These are phyloP conservation scores for Fusarium paranaense DNA, from an alignment of 2,329 filamentous ascomycete genomes.

Conservation along the genomic window DNA sequence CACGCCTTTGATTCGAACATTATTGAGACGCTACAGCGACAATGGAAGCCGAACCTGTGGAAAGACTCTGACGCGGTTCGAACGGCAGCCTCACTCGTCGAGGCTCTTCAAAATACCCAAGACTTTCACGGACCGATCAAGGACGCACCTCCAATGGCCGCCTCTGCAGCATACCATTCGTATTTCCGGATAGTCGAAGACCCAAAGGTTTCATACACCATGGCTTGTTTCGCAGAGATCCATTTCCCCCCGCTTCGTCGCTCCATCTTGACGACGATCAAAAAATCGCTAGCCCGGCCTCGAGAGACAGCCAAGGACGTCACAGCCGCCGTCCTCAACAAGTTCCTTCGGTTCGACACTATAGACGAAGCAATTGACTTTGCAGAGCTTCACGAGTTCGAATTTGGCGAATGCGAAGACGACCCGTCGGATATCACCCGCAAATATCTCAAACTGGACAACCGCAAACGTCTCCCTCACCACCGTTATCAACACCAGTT, in stretches of 20 bases:
- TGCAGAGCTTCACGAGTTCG: constrained; percentile 67
- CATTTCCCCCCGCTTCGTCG: constrained; percentile 72
- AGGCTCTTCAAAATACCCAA: constrained; percentile 69
- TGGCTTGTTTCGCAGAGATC: constrained; percentile 77
- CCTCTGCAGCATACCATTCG: constrained; percentile 62
- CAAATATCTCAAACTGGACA: constrained; percentile 59
- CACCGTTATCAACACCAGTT: constrained; percentile 66
- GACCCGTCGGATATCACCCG: constrained; percentile 50
- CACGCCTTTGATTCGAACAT: constrained; percentile 70
- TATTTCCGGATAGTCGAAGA: constrained; percentile 72
- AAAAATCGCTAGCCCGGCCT: constrained; percentile 66
- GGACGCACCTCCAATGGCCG: constrained; percentile 60
- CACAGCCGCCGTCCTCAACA: constrained; percentile 66
- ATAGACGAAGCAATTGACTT: constrained; percentile 75
- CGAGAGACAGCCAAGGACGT: constrained; percentile 70
- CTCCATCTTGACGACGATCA: constrained; percentile 66
- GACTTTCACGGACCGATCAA: constrained; percentile 68
- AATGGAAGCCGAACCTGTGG: constrained; percentile 69
- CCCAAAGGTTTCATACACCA: constrained; percentile 71
- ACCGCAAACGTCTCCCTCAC: constrained; percentile 57
- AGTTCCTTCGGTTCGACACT: constrained; percentile 74
- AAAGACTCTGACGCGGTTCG: constrained; percentile 67
- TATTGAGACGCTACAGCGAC: constrained; percentile 62
- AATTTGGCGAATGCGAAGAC: constrained; percentile 57
- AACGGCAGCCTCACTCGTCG: constrained; percentile 70